phyloP scores from a whole-genome alignment of 306 rosid species.

The Castanea sativa region DNA sequence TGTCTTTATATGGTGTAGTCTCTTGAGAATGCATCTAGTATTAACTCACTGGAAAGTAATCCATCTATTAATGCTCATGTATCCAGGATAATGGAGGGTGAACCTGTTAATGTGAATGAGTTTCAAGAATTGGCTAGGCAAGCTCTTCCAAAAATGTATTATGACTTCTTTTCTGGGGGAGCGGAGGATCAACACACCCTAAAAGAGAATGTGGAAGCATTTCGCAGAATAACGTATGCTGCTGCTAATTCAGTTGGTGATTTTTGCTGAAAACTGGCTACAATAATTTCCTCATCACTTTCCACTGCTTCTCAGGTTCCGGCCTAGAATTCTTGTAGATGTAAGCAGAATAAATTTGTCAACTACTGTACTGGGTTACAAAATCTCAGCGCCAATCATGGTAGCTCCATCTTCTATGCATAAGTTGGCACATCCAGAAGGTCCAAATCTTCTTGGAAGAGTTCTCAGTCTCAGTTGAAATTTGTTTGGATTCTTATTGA shows the following conservation, averaged over 20 bases:
- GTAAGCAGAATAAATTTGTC: conserved; percentile 59
- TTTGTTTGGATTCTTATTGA: not conserved
- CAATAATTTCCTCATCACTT: not conserved
- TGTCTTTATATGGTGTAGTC: no score
- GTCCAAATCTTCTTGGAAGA: conserved; percentile 19
- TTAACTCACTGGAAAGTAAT: not conserved
- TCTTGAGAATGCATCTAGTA: no score
- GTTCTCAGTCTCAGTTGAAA: not conserved
- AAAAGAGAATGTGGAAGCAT: conserved; percentile 54
- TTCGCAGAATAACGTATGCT: conserved; percentile 45
- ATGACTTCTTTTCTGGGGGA: conserved; percentile 54
- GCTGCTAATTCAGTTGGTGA: not conserved
- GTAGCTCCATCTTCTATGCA: conserved; percentile 55
- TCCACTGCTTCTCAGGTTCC: conserved; percentile 33
- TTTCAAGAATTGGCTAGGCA: conserved; percentile 56
- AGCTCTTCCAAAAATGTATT: conserved; percentile 58
- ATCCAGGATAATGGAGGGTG: conserved; percentile 49
- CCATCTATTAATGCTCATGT: not conserved
- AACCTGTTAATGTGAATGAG: conserved; percentile 53
- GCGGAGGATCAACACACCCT: conserved; percentile 57
- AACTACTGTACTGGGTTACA: conserved; percentile 45
- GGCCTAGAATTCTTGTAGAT: conserved; percentile 62
- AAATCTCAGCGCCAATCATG: conserved; percentile 50
- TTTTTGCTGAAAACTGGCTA: not conserved
- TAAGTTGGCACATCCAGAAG: conserved; percentile 57